Base-by-base conservation (phyloP, 495 filamentous ascomycete species). In the Daldinia grandis region DNA sequence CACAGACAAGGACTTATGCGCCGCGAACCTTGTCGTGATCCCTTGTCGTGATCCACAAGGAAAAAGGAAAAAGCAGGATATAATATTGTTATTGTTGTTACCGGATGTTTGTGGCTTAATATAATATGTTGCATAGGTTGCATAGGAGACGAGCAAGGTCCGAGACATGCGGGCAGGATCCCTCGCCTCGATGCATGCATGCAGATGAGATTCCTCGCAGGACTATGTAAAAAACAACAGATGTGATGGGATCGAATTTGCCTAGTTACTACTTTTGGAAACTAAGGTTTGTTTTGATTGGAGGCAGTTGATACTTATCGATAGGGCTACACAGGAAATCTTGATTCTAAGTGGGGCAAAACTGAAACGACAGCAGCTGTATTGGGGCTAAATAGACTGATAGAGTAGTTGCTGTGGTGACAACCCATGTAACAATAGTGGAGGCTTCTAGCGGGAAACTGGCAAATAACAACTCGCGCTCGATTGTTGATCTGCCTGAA, bases 181-280 rank as follows among this genome's bases (percentile, higher is more conserved):
- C 53, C 19, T 33, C 8, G 31, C 47, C 31, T 53, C 49, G 35
- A 25, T n/a, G 49, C 49, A 8, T 31, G 50, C 19, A 56, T 56
- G 53, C 30, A 24, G 54, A 57, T 37, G 31, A 54, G 50, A 53
- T 28, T 30, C 15, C 14, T 53, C 54, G 62, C 59, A 69, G 58
- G 42, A 56, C 25, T 4, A n/a, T n/a, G n/a, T n/a, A n/a, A 27
- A 2, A 9, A 7, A 1, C n/a, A n/a, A 66, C 51, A 42, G 9
- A 53, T 54, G 55, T 21, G 61, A 50, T 47, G 61, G 64, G 57
- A 57, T 71, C 33, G 50, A 66, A 66, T 62, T 58, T 24, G 57
- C 58, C 55, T 73, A n/a, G n/a, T n/a, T n/a, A n/a, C n/a, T n/a
- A 27, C 31, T 71, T 74, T 74, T 19, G 64, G 74, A 71, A 74